Evolutionary conservation across 169 alveolate genomes (phyloP).

Genomic region (Plasmodium cynomolgi): DNA sequence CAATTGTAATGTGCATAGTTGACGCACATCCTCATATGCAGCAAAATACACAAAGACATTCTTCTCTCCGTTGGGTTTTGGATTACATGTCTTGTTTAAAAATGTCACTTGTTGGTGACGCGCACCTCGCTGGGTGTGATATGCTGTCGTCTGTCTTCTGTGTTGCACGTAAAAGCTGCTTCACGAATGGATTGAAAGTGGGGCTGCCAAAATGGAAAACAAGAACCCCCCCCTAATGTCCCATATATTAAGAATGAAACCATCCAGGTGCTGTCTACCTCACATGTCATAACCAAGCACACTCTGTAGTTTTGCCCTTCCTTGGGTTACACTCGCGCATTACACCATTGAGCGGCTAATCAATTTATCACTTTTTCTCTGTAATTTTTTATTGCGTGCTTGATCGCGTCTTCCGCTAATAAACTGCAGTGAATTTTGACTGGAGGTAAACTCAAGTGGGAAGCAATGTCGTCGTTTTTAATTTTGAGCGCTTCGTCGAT

Average conservation of each 20-base stretch:
- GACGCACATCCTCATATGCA: not conserved
- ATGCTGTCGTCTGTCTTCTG: not conserved
- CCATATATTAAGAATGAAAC: not conserved
- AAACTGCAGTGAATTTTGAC: conserved; percentile 98
- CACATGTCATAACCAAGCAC: not conserved
- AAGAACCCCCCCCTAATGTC: not conserved
- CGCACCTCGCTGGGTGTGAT: not conserved
- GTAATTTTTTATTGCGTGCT: conserved; percentile 94
- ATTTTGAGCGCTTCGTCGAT: conserved; percentile 95
- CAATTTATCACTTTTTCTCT: conserved; percentile 77
- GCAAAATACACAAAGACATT: not conserved
- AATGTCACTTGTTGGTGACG: not conserved
- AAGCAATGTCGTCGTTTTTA: conserved; percentile 94
- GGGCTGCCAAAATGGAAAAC: not conserved
- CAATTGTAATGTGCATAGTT: not conserved
- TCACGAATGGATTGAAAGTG: not conserved
- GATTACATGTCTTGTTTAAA: not conserved
- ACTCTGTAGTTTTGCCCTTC: not conserved
- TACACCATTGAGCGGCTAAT: conserved; percentile 34
- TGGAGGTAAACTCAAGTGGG: conserved; percentile 97
- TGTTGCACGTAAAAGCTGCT: not conserved
- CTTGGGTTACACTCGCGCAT: not conserved
- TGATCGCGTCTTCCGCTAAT: conserved; percentile 99
- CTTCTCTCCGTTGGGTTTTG: not conserved
- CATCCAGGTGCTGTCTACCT: not conserved